Base-by-base conservation (phyloP, 495 filamentous ascomycete genomes). In the Arthonia radiata region DNA sequence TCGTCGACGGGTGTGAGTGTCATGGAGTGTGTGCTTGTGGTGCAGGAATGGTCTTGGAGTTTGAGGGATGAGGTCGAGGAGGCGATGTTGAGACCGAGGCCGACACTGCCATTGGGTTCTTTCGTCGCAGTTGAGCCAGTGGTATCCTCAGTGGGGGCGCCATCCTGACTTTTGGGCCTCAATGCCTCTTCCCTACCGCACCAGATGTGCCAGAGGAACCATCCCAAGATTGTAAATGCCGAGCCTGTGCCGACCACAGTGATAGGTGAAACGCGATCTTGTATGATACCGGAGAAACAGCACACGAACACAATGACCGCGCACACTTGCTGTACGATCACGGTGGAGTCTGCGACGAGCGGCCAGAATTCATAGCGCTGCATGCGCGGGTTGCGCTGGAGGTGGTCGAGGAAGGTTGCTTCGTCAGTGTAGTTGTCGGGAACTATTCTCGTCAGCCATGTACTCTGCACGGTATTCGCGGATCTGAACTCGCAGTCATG, bases 361-460 rank as follows among this genome's bases (percentile, higher is more conserved):
- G 81, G 78, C 81, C 89, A 97, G 53, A 97, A 97, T 42, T 94
- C 80, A 42, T 97, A 97, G 0, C 86, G 82, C 23, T 81, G 71
- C 22, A 94, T 67, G 11, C 81, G 70, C 8, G 83, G 86, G 45
- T 97, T 97, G 13, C 83, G 71, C 45, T 97, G 89, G 6, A 97
- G 64, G 35, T 92, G 78, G 39, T 89, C 82, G 31, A 97, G 72
- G 39, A 97, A 97, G 13, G 81, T 91, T 24, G 74, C 71, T 43
- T 81, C 77, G 44, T 97, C 86, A 26, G 89, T 94, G 49, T 93
- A 94, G 44, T 97, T 97, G 50, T 97, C 86, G 12, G 89, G 83
- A 46, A 91, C 79, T 91, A 34, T 19, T n/a, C n/a, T n/a, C n/a
- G n/a, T n/a, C n/a, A n/a, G n/a, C n/a, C n/a, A n/a, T n/a, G n/a